Evolutionary conservation across 495 filamentous ascomycete species (phyloP).

Genomic region (Hyaloscypha variabilis): DNA sequence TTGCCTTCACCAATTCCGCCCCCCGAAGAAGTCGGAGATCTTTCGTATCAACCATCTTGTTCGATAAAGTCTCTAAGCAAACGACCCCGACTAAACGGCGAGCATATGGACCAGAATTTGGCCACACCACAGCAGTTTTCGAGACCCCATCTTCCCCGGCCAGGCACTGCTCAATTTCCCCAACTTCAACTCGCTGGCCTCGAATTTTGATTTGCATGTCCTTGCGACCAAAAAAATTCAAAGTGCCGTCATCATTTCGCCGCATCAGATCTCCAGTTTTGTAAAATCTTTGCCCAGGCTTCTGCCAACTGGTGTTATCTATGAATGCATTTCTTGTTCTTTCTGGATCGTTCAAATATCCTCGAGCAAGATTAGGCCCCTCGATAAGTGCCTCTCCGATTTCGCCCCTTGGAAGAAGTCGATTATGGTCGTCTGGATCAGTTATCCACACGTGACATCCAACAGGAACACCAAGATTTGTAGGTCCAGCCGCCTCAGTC

Average conservation of each 20-base stretch:
- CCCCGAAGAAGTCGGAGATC: constrained; percentile 28
- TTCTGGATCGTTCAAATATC: constrained; percentile 44
- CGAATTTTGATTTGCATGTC: constrained; percentile 32
- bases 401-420: not conserved
- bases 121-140: not conserved
- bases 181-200: constrained; percentile 1
- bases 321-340: constrained; percentile 32
- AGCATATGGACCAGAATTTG: not conserved
- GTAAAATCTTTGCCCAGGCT: constrained; percentile 42
- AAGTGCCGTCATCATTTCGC: constrained; percentile 40
- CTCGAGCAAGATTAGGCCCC: constrained; percentile 54
- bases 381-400: constrained; percentile 66
- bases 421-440: not conserved
- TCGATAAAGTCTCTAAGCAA: not conserved
- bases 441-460: not conserved
- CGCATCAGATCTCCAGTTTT: constrained; percentile 41
- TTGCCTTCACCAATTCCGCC: constrained; percentile 14
- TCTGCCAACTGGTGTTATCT: constrained; percentile 35
- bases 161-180: constrained; percentile 11
- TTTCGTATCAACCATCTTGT: not conserved
- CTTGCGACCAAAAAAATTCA: constrained; percentile 39
- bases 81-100: too few species aligned
- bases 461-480: constrained; percentile 23
- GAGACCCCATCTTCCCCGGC: not conserved
- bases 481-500: constrained; percentile 30